phyloP scores from a whole-genome alignment of 2,329 filamentous ascomycete genomes.

The Alternaria tenuissima region DNA sequence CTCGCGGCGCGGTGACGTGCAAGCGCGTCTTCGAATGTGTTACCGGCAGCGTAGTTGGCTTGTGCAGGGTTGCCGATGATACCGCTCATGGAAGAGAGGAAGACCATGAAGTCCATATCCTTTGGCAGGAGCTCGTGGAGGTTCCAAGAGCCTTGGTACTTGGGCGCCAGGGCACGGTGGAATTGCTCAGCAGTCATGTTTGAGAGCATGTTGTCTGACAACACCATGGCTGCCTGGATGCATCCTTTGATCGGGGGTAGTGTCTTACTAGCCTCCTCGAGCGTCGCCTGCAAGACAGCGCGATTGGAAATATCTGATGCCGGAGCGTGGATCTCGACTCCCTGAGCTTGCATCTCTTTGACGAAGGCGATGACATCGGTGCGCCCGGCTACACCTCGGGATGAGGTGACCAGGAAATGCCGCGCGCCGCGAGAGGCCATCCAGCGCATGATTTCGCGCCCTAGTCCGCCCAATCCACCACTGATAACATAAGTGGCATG shows the following conservation, averaged over 20 bases:
- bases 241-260: constrained; percentile 27
- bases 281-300: constrained; percentile 19
- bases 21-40: constrained; percentile 16
- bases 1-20: constrained; percentile 12
- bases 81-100: constrained; percentile 29
- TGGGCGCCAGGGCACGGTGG: constrained; percentile 7
- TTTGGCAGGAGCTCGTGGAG: constrained; percentile 25
- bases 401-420: constrained; percentile 33
- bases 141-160: constrained; percentile 28
- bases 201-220: constrained; percentile 13
- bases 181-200: constrained; percentile 11
- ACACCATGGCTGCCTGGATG: constrained; percentile 27
- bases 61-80: constrained; percentile 26
- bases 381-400: constrained; percentile 24
- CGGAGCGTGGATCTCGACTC: constrained; percentile 24
- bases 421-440: constrained; percentile 37
- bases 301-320: constrained; percentile 29
- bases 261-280: constrained; percentile 10
- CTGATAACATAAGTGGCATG: constrained; percentile 36
- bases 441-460: constrained; percentile 36
- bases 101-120: constrained; percentile 26
- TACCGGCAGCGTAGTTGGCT: constrained; percentile 32
- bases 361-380: constrained; percentile 23
- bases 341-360: constrained; percentile 20
- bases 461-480: constrained; percentile 41